Evolutionary conservation across 1,284 basidiomycete species (phyloP).

Genomic region (Trametes sp.): DNA sequence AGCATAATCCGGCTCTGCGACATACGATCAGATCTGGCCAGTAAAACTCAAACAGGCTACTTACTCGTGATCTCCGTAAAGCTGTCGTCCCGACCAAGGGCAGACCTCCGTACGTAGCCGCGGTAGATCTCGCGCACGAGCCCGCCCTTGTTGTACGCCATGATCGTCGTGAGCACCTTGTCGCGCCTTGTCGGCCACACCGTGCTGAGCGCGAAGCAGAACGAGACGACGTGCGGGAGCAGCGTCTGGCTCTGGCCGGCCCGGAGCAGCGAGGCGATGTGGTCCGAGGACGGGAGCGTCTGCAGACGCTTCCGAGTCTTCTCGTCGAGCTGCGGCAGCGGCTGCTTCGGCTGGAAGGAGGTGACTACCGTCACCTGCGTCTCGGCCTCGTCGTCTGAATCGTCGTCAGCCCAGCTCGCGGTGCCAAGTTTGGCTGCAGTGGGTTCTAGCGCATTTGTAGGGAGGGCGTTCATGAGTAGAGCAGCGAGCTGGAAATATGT

Average conservation of each 20-base stretch:
- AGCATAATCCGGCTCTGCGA: conserved; percentile 53
- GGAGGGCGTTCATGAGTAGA: conserved; percentile 60
- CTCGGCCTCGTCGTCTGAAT: conserved; percentile 50
- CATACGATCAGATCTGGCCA: not conserved
- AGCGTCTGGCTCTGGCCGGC: conserved; percentile 47
- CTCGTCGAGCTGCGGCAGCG: conserved; percentile 56
- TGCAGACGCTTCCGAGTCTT: conserved; percentile 64
- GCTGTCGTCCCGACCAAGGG: conserved; percentile 60
- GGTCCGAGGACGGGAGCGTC: conserved; percentile 54
- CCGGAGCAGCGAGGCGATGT: conserved; percentile 60
- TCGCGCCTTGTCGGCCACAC: conserved; percentile 69
- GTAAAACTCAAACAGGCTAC: conserved; percentile 21
- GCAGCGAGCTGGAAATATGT: conserved; percentile 64
- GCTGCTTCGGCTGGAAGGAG: conserved; percentile 43
- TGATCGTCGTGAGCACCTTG: conserved; percentile 55
- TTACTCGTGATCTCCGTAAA: conserved; percentile 51
- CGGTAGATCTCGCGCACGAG: conserved; percentile 81
- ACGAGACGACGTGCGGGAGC: conserved; percentile 55
- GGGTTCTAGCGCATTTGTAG: conserved; percentile 59
- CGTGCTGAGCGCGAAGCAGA: conserved; percentile 61
- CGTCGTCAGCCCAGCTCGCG: conserved; percentile 43
- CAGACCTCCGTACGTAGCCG: conserved; percentile 66
- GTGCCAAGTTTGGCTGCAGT: conserved; percentile 38
- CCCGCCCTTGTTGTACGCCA: conserved; percentile 60
- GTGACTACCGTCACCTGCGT: conserved; percentile 47